Conservation (phyloP, 768 basidiomycete species). For the Rhodosporidiobolus odoratus region DNA sequence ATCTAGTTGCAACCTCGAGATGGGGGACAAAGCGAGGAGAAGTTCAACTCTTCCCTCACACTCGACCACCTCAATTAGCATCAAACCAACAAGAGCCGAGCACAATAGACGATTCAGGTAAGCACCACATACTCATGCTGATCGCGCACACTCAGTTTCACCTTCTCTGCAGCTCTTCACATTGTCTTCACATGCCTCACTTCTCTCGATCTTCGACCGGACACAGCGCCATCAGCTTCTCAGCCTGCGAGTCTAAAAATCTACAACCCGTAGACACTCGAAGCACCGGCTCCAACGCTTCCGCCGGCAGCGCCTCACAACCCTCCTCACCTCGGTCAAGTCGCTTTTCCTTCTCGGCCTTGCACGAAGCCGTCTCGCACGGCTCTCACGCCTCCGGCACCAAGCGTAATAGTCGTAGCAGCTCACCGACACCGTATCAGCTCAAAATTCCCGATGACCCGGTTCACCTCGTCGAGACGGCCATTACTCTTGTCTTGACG, state of each 20-base stretch:
- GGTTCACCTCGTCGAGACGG: constrained; percentile 17
- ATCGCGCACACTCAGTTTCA: too few relatives aligned
- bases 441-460: background rate
- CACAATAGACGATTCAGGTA: too few relatives aligned
- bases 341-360: background rate
- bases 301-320: background rate
- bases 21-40: too few relatives aligned
- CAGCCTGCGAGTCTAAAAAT: background rate
- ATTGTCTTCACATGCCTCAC: background rate
- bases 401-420: background rate
- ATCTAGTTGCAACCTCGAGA: too few relatives aligned
- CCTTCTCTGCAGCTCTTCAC: too few relatives aligned
- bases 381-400: background rate
- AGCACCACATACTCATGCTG: too few relatives aligned
- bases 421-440: background rate
- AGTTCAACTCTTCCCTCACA: background rate
- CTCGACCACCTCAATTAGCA: too few relatives aligned
- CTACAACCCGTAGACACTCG: background rate
- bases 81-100: too few relatives aligned
- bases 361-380: constrained; percentile 7
- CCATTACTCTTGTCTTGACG: constrained; percentile 6
- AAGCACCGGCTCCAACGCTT: background rate
- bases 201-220: background rate
- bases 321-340: constrained; percentile 1
- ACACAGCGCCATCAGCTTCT: background rate